Evolutionary conservation across 495 filamentous ascomycete species (phyloP).

Genomic region (Podospora comata): DNA sequence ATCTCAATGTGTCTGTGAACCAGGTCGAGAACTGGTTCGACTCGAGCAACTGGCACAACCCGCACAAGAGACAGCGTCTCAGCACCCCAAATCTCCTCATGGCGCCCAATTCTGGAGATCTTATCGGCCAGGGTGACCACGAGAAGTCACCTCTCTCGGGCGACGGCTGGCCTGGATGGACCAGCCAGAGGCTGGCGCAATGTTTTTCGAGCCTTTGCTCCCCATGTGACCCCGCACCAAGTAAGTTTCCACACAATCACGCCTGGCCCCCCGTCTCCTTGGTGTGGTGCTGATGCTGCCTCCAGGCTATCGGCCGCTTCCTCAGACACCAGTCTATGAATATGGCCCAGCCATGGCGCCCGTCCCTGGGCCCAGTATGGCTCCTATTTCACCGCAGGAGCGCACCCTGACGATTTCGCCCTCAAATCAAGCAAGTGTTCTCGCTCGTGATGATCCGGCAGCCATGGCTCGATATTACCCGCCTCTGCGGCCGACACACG

Average conservation of each 20-base stretch:
- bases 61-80: constrained; percentile 29
- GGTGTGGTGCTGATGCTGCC: constrained; percentile 13
- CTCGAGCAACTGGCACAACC: neutral
- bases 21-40: neutral
- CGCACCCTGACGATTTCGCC: neutral
- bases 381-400: neutral
- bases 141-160: constrained; percentile 36
- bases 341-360: constrained; percentile 32
- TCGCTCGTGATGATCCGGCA: constrained; percentile 32
- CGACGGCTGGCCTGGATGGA: neutral
- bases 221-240: constrained; percentile 36
- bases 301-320: constrained; percentile 34
- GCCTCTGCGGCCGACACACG: constrained; percentile 38
- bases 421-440: constrained; percentile 28
- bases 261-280: neutral
- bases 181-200: neutral
- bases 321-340: constrained; percentile 33
- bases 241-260: constrained; percentile 19
- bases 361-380: neutral
- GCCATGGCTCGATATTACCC: constrained; percentile 36
- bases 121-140: constrained; percentile 26
- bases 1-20: constrained; percentile 14
- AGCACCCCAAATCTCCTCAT: constrained; percentile 31
- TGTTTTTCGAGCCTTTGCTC: constrained; percentile 38
- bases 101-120: constrained; percentile 24